Evolutionary conservation across 2,329 filamentous ascomycete genomes (phyloP), one percentile per base, ranked within the genome.

Genomic region (Coniochaeta hoffmannii): DNA sequence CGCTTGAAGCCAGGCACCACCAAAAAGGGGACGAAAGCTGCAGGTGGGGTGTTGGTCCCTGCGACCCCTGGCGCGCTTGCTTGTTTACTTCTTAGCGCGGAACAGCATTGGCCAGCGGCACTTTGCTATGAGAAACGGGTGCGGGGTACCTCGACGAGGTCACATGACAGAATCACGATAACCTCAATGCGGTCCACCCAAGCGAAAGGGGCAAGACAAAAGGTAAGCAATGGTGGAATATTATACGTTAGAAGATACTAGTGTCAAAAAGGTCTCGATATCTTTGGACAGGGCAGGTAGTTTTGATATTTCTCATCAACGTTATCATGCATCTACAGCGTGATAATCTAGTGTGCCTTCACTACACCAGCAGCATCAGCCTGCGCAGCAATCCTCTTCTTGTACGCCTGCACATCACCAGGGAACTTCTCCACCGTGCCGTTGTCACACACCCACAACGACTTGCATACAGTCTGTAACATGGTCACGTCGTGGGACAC

Each of bases 401-500:
- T 99, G 78, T 99, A 99, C 59, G 89, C 86, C 73, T 96, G 89
- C 53, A 99, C 92, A 64, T 95, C 92, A 32, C 94, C 94, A 58
- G 88, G 85, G 74, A 99, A 99, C 76, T 97, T 92, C 81, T 96
- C 90, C 19, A 99, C 92, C 1, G 87, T 94, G 10, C 94, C 94
- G 57, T 87, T 79, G 70, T 99, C 94, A 68, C 94, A 99, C 60
- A 99, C 93, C 94, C 94, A 99, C 66, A 99, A 75, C 68, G 87
- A 94, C 53, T 80, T 94, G 73, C 94, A 99, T 35, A 99, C 94
- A 54, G 89, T 96, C 77, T 96, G 91, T 71, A 99, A 72, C 90
- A 99, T 97, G 1, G 94, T 97, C 54, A 99, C 94, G 69, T 99
- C 94, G 87, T 99, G 94, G 67, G 89, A 96, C 56, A 99, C 94